Evolutionary conservation across 75 land plant species (phyloP).

Genomic region (Gnetum montanum): DNA sequence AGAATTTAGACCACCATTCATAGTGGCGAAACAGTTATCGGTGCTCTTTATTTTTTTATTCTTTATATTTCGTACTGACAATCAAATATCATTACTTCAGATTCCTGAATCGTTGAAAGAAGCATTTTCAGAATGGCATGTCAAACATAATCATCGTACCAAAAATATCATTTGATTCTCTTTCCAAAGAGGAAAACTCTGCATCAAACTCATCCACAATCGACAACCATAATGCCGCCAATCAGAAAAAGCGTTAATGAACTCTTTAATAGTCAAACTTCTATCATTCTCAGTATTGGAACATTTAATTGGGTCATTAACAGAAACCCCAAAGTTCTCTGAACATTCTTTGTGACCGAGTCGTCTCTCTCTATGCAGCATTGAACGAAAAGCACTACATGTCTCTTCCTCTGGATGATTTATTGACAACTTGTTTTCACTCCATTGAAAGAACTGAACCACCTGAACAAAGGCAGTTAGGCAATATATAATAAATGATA

Average conservation of each 20-base stretch:
- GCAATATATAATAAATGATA: neutral
- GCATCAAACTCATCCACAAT: neutral
- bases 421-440: neutral
- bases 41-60: too few relatives aligned
- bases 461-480: constrained; percentile 1
- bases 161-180: constrained; percentile 1
- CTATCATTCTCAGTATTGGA: neutral
- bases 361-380: neutral
- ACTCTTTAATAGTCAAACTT: neutral
- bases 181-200: constrained; percentile 4
- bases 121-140: too few relatives aligned
- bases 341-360: neutral
- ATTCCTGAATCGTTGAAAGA: too few relatives aligned
- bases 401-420: neutral
- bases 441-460: constrained; percentile 4
- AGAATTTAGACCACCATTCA: too few relatives aligned
- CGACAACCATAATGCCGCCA: constrained; percentile 5
- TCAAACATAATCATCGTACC: too few relatives aligned
- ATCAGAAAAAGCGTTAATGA: neutral
- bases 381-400: neutral
- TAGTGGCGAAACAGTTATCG: too few relatives aligned
- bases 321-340: neutral
- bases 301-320: too few relatives aligned
- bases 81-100: too few relatives aligned
- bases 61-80: too few relatives aligned